These are phyloP conservation scores for Samsoniella hepiali DNA, from an alignment of 2,329 filamentous ascomycete genomes.

Conservation along the genomic window DNA sequence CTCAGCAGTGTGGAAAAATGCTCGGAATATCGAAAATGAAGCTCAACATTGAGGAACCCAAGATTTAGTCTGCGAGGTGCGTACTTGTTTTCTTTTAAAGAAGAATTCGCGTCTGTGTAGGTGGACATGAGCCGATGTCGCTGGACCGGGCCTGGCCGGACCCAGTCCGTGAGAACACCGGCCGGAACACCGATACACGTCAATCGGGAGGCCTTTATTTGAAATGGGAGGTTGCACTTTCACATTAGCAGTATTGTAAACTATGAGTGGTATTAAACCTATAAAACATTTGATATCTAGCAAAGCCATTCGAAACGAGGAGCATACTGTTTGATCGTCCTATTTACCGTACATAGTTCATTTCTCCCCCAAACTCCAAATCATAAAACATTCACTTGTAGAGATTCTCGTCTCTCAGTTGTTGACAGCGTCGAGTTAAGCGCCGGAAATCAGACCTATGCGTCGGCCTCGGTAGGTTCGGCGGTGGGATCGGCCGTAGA, in stretches of 20 bases:
- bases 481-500: constrained; percentile 45
- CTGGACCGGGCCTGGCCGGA: neutral
- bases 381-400: neutral
- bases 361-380: constrained; percentile 8
- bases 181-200: constrained; percentile 9
- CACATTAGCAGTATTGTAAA: neutral
- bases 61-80: neutral
- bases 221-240: neutral
- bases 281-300: neutral
- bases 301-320: neutral
- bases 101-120: neutral
- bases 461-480: constrained; percentile 22
- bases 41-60: neutral
- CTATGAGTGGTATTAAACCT: neutral
- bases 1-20: neutral
- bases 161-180: neutral
- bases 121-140: neutral
- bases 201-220: too few species aligned
- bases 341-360: constrained; percentile 6
- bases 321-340: constrained; percentile 9
- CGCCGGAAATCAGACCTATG: neutral
- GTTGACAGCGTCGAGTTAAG: neutral
- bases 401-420: neutral
- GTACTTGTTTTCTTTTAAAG: neutral
- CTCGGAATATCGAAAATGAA: neutral